phyloP scores from a whole-genome alignment of 2,329 filamentous ascomycete species.

The Colletotrichum sp. region DNA sequence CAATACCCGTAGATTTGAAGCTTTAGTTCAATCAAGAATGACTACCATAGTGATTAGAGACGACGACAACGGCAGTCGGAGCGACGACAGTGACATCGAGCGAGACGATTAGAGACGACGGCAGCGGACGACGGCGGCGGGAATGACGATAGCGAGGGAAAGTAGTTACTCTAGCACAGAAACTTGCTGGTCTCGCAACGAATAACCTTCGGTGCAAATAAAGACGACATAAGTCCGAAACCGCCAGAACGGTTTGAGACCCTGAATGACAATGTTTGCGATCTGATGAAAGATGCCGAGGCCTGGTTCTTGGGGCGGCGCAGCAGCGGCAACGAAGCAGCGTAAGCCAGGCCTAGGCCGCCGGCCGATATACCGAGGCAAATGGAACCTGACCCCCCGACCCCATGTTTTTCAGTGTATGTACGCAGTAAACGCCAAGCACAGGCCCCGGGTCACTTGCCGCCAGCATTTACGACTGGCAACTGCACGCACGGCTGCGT shows the following conservation, averaged over 20 bases:
- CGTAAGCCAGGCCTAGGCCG: not conserved
- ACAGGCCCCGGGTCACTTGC: not conserved
- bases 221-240: not conserved
- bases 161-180: not conserved
- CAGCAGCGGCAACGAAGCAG: not conserved
- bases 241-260: not conserved
- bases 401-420: slow-evolving; percentile 1
- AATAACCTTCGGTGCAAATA: not conserved
- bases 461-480: not conserved
- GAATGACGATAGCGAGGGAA: not conserved
- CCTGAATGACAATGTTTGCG: not conserved
- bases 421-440: not conserved
- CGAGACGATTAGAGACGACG: not conserved
- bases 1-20: not conserved
- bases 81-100: not conserved
- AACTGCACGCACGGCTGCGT: not conserved
- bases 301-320: not conserved
- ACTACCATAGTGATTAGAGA: not conserved
- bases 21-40: not conserved
- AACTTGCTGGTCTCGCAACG: not conserved
- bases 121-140: not conserved
- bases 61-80: not conserved
- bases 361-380: slow-evolving; percentile 12
- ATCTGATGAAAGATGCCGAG: slow-evolving; percentile 9
- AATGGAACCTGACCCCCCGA: not conserved